Evolutionary conservation across 75 land plant genomes (phyloP).

Genomic region (Sequoiadendron giganteum): DNA sequence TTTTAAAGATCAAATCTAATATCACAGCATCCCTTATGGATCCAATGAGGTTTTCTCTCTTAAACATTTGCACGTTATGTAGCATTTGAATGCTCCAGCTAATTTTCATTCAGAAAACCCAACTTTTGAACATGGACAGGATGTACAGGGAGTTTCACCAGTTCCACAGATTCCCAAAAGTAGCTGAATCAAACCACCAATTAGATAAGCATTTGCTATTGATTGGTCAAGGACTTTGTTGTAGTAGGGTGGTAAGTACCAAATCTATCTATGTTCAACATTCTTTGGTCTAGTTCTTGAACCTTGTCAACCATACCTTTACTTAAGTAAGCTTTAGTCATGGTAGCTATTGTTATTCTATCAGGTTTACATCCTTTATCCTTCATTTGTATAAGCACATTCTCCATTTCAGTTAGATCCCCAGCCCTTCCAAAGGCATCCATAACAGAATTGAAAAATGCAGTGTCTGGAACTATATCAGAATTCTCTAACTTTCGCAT

Average conservation of each 20-base stretch:
- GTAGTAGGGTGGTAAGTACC: not conserved
- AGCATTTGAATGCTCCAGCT: not conserved
- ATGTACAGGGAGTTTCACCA: slow-evolving; percentile 1
- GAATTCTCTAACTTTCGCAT: slow-evolving; percentile 63
- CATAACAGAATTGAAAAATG: slow-evolving; percentile 74
- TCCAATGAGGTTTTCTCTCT: not conserved
- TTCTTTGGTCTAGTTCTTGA: slow-evolving; percentile 20
- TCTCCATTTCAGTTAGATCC: slow-evolving; percentile 57
- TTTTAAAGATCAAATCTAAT: not conserved
- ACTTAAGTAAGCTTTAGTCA: slow-evolving; percentile 51
- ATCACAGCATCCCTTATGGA: not conserved
- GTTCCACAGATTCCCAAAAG: not conserved
- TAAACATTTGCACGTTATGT: not conserved
- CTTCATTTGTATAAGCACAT: slow-evolving; percentile 68
- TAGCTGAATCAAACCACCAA: not conserved
- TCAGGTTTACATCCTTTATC: slow-evolving; percentile 60
- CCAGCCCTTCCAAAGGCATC: slow-evolving; percentile 77
- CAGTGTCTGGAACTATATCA: slow-evolving; percentile 62
- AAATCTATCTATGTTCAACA: not conserved
- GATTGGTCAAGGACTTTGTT: not conserved
- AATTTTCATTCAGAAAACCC: not conserved
- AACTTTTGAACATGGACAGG: not conserved
- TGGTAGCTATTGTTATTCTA: slow-evolving; percentile 55
- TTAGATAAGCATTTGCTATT: not conserved
- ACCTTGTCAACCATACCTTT: slow-evolving; percentile 33